A percentile compares a stretch with the other conserved stretches of the same genome.
phyloP scores from a whole-genome alignment of 805 yeast genomes.

The Hermanozyma aechmeae region DNA sequence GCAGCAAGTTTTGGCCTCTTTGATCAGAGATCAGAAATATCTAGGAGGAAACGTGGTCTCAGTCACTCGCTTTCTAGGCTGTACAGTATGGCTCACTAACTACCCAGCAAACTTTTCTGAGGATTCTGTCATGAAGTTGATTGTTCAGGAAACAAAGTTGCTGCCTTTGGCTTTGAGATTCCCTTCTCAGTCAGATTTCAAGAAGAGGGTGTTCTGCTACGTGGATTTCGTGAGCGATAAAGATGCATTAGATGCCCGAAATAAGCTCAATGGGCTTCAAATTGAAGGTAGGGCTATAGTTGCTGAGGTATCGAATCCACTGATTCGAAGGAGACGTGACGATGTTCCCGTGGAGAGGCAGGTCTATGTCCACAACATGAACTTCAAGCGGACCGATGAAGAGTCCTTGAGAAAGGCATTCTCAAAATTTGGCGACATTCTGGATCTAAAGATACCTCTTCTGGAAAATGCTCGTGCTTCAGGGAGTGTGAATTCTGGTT shows the following conservation, averaged over 20 bases:
- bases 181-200: slow-evolving; percentile 50
- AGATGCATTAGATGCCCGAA: slow-evolving; percentile 39
- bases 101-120: slow-evolving; percentile 49
- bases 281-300: slow-evolving; percentile 28
- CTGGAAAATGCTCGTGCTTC: not conserved
- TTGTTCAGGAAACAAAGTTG: slow-evolving; percentile 21
- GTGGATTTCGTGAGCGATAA: slow-evolving; percentile 41
- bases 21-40: slow-evolving; percentile 48
- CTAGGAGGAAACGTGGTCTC: slow-evolving; percentile 33
- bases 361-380: not conserved
- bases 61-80: slow-evolving; percentile 36
- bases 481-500: too few species aligned
- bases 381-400: slow-evolving; percentile 12
- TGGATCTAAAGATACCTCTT: not conserved
- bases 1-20: slow-evolving; percentile 43
- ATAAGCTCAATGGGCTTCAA: slow-evolving; percentile 17
- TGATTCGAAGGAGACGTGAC: slow-evolving; percentile 16
- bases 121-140: slow-evolving; percentile 28
- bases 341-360: slow-evolving; percentile 10
- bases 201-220: slow-evolving; percentile 65
- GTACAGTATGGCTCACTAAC: slow-evolving; percentile 67
- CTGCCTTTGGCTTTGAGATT: slow-evolving; percentile 42
- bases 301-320: slow-evolving; percentile 58
- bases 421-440: not conserved
- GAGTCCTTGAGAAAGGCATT: slow-evolving; percentile 18